These are phyloP conservation scores for Globisporangium spiculum DNA, from an alignment of 352 stramenopile genomes.

Conservation along the genomic window DNA sequence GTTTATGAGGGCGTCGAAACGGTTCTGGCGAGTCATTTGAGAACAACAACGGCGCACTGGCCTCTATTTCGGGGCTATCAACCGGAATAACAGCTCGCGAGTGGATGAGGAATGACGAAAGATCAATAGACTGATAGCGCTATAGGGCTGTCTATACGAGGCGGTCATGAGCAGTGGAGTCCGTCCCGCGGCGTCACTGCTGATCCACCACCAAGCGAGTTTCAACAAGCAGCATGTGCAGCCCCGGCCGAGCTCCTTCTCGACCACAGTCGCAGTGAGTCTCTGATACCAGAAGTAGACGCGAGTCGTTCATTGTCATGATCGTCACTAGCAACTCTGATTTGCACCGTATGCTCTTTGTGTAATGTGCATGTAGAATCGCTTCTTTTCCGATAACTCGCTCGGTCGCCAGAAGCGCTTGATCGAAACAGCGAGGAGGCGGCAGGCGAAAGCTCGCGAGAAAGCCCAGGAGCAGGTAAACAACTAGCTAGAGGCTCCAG, in stretches of 20 bases:
- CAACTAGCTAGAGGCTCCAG: background rate
- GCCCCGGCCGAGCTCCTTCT: conserved; percentile 29
- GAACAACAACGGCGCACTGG: background rate
- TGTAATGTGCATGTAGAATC: conserved; percentile 30
- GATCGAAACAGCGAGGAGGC: conserved; percentile 52
- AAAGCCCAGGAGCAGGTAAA: conserved; percentile 53
- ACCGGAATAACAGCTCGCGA: background rate
- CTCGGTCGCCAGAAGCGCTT: conserved; percentile 51
- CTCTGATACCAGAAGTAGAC: background rate
- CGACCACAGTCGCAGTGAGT: conserved; percentile 36
- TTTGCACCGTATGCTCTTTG: background rate
- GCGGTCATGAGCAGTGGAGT: conserved; percentile 22
- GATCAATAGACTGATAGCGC: background rate
- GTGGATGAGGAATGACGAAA: background rate
- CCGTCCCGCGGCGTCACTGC: conserved; percentile 26
- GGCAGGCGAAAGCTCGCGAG: conserved; percentile 47
- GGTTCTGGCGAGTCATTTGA: conserved; percentile 8
- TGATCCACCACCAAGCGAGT: conserved; percentile 38
- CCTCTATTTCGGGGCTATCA: conserved; percentile 3
- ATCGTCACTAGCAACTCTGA: background rate
- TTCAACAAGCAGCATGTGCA: conserved; percentile 27
- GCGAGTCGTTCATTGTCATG: background rate
- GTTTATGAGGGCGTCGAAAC: conserved; percentile 7
- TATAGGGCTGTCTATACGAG: background rate
- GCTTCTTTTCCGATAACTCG: conserved; percentile 75